phyloP scores from a whole-genome alignment of 139 green algal genomes.

The Volvox reticuliferus region DNA sequence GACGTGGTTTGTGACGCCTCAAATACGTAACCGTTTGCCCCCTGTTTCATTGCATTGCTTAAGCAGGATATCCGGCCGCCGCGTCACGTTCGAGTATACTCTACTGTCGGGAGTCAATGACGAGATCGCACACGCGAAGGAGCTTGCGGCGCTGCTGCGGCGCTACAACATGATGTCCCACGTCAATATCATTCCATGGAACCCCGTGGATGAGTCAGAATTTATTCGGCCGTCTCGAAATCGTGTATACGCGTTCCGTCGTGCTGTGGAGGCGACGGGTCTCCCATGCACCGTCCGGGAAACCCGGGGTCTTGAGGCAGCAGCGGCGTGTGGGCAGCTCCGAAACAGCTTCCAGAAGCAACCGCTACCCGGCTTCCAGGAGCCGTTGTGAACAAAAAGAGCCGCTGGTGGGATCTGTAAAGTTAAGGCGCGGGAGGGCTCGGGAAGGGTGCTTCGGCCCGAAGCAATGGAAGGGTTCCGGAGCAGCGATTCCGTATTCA shows the following conservation, averaged over 20 bases:
- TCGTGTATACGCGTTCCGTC: conserved; percentile 61
- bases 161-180: conserved; percentile 79
- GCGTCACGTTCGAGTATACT: conserved; percentile 98
- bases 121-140: conserved; percentile 64
- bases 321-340: conserved; percentile 97
- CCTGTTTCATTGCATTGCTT: background rate
- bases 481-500: too few relatives aligned
- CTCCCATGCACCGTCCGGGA: conserved; percentile 75
- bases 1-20: too few relatives aligned
- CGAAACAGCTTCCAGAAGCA: conserved; percentile 93
- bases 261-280: conserved; percentile 72
- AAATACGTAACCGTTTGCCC: too few relatives aligned
- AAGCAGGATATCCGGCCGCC: conserved; percentile 74
- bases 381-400: conserved; percentile 44
- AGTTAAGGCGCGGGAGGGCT: too few relatives aligned
- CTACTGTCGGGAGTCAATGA: conserved; percentile 92
- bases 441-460: too few relatives aligned
- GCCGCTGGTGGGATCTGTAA: background rate
- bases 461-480: too few relatives aligned
- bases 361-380: conserved; percentile 71
- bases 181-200: conserved; percentile 94
- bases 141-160: conserved; percentile 85
- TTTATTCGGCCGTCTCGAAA: conserved; percentile 82
- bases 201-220: conserved; percentile 91
- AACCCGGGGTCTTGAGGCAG: conserved; percentile 90